Percentiles rank a stretch among this genome's conserved stretches.
Evolutionary conservation across 306 rosid genomes (phyloP).

Genomic region (Sphenostylis stenocarpa): DNA sequence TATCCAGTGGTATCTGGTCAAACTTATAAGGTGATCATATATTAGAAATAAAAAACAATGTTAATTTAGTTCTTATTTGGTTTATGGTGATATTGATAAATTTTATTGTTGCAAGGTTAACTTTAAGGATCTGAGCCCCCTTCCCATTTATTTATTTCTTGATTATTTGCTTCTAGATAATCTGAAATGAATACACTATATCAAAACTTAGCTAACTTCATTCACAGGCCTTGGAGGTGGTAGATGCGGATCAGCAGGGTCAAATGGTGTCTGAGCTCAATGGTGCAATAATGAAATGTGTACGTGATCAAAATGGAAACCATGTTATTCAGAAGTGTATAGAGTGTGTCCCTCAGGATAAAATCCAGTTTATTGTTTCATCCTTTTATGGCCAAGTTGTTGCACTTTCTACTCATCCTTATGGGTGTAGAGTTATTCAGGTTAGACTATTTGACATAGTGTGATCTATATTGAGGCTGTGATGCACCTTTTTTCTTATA

Average conservation of each 20-base stretch:
- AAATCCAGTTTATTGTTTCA: slow-evolving; percentile 82
- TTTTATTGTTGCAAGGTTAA: neutral
- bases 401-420: slow-evolving; percentile 92
- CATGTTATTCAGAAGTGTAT: slow-evolving; percentile 94
- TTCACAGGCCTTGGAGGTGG: slow-evolving; percentile 88
- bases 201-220: slow-evolving; percentile 27
- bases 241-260: slow-evolving; percentile 73
- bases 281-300: slow-evolving; percentile 88
- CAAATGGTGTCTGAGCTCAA: slow-evolving; percentile 91
- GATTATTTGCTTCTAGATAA: slow-evolving; percentile 14
- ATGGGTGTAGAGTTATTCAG: slow-evolving; percentile 98
- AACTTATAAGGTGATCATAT: neutral
- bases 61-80: neutral
- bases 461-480: slow-evolving; percentile 7
- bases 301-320: slow-evolving; percentile 95
- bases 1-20: neutral
- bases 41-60: slow-evolving; percentile 8
- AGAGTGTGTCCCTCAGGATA: slow-evolving; percentile 90
- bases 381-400: slow-evolving; percentile 95
- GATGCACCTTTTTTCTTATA: slow-evolving; percentile 28
- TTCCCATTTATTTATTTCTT: neutral
- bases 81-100: neutral
- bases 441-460: slow-evolving; percentile 41
- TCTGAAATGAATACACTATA: slow-evolving; percentile 9
- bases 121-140: neutral